phyloP scores from a whole-genome alignment of 345 rosid genomes.

The Euphorbia lathyris region DNA sequence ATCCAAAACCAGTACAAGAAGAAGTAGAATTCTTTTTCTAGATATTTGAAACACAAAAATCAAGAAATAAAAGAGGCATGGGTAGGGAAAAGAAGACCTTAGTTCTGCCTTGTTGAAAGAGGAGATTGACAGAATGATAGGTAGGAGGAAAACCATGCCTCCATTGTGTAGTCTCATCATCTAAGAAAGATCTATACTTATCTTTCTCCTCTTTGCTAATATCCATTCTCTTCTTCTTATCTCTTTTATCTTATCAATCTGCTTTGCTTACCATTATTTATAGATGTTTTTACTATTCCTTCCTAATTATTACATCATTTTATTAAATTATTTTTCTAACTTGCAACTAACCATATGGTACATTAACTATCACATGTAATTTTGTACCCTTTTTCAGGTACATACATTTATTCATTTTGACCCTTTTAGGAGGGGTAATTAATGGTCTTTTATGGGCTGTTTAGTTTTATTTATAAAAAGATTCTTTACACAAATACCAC shows the following conservation, averaged over 20 bases:
- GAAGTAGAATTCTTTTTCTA: no score
- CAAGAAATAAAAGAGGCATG: not conserved
- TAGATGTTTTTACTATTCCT: no score
- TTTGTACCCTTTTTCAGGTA: not conserved
- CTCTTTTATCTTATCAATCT: no score
- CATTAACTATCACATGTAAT: not conserved
- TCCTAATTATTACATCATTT: not conserved
- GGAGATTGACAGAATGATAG: constrained; percentile 48
- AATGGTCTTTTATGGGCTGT: not conserved
- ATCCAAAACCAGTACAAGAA: no score
- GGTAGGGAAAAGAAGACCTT: constrained; percentile 21
- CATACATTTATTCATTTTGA: not conserved
- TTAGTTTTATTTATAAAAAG: not conserved
- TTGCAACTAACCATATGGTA: not conserved
- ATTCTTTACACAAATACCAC: no score
- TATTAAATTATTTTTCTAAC: no score
- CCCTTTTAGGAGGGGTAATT: not conserved
- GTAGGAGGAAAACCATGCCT: constrained; percentile 62
- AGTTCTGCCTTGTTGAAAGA: constrained; percentile 38
- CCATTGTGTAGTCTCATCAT: constrained; percentile 49
- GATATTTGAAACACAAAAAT: not conserved
- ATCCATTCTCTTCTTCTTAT: not conserved
- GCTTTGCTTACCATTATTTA: no score
- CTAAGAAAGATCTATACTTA: constrained; percentile 59
- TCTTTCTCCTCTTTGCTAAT: constrained; percentile 25